A percentile compares a stretch with the other conserved stretches of the same genome.
phyloP scores from a whole-genome alignment of 768 basidiomycete species.

The Paxillus rubicundulus region DNA sequence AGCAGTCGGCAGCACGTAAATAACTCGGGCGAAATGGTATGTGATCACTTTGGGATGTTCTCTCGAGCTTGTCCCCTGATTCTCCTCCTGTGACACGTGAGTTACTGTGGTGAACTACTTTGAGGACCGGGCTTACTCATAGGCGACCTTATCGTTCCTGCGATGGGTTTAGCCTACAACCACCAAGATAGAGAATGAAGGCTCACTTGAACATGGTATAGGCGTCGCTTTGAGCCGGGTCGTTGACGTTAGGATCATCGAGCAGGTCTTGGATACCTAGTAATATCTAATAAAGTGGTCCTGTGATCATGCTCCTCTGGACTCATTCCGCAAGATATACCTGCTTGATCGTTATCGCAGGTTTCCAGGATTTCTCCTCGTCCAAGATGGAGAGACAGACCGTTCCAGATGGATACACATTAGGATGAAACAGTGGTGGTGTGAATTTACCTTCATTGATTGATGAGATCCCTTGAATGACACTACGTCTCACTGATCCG shows the following conservation, averaged over 20 bases:
- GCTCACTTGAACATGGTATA: slow-evolving; percentile 98
- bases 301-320: background rate
- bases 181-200: background rate
- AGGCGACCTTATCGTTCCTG: slow-evolving; percentile 92
- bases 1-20: background rate
- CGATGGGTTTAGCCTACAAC: slow-evolving; percentile 6
- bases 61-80: slow-evolving; percentile 87
- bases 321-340: slow-evolving; percentile 38
- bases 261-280: slow-evolving; percentile 95
- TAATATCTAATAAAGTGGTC: slow-evolving; percentile 60
- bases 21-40: background rate
- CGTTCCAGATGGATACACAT: slow-evolving; percentile 98
- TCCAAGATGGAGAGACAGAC: slow-evolving; percentile 97
- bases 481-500: background rate
- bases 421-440: slow-evolving; percentile 95
- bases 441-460: slow-evolving; percentile 82
- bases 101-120: background rate
- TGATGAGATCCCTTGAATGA: slow-evolving; percentile 6
- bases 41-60: slow-evolving; percentile 73
- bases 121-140: slow-evolving; percentile 61
- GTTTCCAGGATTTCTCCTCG: slow-evolving; percentile 99
- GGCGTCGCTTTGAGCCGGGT: slow-evolving; percentile 97
- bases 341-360: slow-evolving; percentile 98
- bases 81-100: slow-evolving; percentile 53
- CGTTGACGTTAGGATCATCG: slow-evolving; percentile 93